Evolutionary conservation across 225 moss, liverwort and hornwort species (phyloP), one percentile per base, ranked within the genome.

Genomic region (Sphagnum tenellum): DNA sequence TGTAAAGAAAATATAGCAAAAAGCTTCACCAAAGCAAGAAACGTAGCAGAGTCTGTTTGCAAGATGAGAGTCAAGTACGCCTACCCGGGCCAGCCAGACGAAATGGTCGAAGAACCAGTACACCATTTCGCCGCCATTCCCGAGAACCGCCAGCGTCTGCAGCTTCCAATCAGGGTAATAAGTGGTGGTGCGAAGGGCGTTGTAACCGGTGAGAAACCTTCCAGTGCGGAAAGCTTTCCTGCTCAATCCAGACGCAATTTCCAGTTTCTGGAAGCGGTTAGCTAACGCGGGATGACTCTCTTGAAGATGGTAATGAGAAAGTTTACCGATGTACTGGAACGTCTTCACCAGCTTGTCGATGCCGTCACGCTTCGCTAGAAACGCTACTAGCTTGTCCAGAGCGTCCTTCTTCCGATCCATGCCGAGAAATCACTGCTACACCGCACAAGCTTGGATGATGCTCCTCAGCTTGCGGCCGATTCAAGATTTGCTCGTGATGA

Each of bases 71-170:
- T 82, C 82, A 14, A 82, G 66, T 6, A 78, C n/a, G 29, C 78
- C 78, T 0, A 73, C 59, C 73, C 75, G 45, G 45, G 82, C 68
- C 44, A 82, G 4, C 78, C 78, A 82, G 7, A 75, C 73, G 65
- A 82, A 78, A 11, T 82, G 78, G 56, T 82, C 82, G 48, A 76
- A 78, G 70, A 82, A 78, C 58, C 75, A 82, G 65, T 82, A 82
- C 7, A 82, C 67, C 14, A 82, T 70, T 62, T 82, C 82, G 9
- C 82, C 82, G 46, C 78, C 75, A 67, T 82, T 82, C 47, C 69
- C 70, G 6, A 82, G 66, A 46, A 78, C 49, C 9, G 73, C 82
- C 63, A 82, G 63, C 3, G 75, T 67, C 4, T 71, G 75, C 75
- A 75, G 78, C 56, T 55, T 73, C 74, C 70, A 75, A 13, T 75